Evolutionary conservation across 805 yeast species (phyloP), one percentile per base, ranked within the genome.

Genomic region (Zygosaccharomyces kombuchaensis): DNA sequence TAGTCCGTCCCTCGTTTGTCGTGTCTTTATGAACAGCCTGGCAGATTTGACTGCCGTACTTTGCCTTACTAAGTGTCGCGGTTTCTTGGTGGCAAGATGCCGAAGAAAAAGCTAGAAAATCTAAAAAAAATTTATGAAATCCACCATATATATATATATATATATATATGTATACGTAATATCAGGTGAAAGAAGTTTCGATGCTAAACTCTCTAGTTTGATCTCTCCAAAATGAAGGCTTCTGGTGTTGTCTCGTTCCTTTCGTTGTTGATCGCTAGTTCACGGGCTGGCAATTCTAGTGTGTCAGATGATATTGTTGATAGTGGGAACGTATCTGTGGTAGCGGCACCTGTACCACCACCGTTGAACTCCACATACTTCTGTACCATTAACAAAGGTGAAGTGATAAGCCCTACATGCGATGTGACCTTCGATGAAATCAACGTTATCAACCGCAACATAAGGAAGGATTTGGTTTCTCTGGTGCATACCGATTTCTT

Each of bases 401-500:
- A 62, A 35, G 46, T 51, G 16, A 50, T 64, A 25, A 63, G 65
- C 10, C 54, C 66, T 1, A 59, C 68, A 32, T 70, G 75, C 51
- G 74, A 71, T 51, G 58, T 67, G 6, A 66, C 73, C 0, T 73
- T 74, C 45, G 56, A 66, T 6, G 76, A 78, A 49, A 74, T 82
- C 25, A 76, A 81, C 57, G 66, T 63, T 2, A 66, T 80, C 22
- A 83, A 84, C 62, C 41, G 51, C 2, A 62, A 70, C 34, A 67
- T 83, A n/a, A 68, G 83, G 41, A 82, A 84, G 1, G 65, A 73
- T 19, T 63, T 91, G n/a, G 59, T 72, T 13, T 67, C 76, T 6
- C 65, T 91, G 36, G 84, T 83, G 7, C 62, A 74, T 36, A 81
- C 87, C 30, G 88, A 90, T 54, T 93, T 87, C 67, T 91, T 93